A percentile compares a stretch with the other conserved stretches of the same genome.
Conservation (phyloP, 2,329 filamentous ascomycete genomes). For the Pyricularia sp. region DNA sequence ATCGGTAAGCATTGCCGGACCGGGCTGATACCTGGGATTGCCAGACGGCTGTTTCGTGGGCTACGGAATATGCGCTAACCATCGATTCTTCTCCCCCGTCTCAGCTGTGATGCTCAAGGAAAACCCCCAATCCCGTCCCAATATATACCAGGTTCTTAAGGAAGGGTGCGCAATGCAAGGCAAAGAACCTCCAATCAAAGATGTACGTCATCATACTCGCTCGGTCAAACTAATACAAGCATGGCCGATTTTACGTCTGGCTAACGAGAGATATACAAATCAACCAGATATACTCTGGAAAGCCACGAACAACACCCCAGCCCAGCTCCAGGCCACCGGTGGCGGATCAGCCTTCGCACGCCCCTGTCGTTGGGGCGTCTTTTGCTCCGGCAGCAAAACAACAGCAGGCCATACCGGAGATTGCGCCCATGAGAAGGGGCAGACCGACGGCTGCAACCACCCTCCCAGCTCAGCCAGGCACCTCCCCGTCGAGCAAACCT, state of each 20-base stretch:
- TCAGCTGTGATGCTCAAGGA: slow-evolving; percentile 82
- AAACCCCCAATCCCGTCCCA: slow-evolving; percentile 64
- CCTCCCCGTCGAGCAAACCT: slow-evolving; percentile 28
- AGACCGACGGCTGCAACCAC: slow-evolving; percentile 40
- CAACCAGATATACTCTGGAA: slow-evolving; percentile 55
- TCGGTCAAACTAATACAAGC: neutral
- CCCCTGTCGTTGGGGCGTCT: slow-evolving; percentile 62
- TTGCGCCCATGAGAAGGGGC: slow-evolving; percentile 87
- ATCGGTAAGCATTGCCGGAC: slow-evolving; percentile 50
- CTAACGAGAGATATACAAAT: slow-evolving; percentile 8
- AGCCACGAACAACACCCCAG: slow-evolving; percentile 49
- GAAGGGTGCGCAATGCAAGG: slow-evolving; percentile 86
- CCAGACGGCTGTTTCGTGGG: too few species aligned
- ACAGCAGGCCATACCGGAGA: slow-evolving; percentile 67
- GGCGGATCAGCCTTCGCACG: slow-evolving; percentile 36
- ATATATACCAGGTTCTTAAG: slow-evolving; percentile 83
- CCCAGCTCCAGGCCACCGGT: slow-evolving; percentile 33
- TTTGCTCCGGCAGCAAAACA: slow-evolving; percentile 64
- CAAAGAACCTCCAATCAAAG: slow-evolving; percentile 72
- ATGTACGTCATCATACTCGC: slow-evolving; percentile 36
- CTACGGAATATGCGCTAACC: neutral
- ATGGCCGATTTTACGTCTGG: neutral
- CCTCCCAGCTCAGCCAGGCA: slow-evolving; percentile 20
- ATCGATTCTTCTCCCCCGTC: neutral
- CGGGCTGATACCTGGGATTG: neutral